phyloP scores from a whole-genome alignment of 441 rosid species.

The Dalechampia spathulata region DNA sequence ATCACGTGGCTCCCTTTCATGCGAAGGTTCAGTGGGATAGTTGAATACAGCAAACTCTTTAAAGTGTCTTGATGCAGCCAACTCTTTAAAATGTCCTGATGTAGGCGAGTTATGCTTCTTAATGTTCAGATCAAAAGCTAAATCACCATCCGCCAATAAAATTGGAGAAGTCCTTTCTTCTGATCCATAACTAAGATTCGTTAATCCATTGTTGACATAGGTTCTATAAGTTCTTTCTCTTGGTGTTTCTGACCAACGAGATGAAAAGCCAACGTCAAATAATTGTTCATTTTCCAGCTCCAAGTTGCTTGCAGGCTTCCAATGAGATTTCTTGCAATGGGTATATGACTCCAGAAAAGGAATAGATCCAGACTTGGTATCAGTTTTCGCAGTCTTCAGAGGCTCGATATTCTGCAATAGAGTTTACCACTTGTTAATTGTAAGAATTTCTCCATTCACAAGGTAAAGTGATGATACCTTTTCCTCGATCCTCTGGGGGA shows the following conservation, averaged over 20 bases:
- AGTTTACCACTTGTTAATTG: slow-evolving; percentile 7
- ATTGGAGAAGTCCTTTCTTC: too few species aligned
- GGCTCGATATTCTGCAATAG: slow-evolving; percentile 27
- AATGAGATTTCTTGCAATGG: slow-evolving; percentile 9
- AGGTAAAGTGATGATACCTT: slow-evolving; percentile 32
- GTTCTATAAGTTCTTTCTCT: slow-evolving; percentile 15
- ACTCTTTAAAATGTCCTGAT: slow-evolving; percentile 18
- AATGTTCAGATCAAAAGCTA: slow-evolving; percentile 22
- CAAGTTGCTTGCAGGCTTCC: slow-evolving; percentile 23
- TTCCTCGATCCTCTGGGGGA: slow-evolving; percentile 29
- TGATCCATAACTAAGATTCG: slow-evolving; percentile 17
- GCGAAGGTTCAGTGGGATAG: slow-evolving; percentile 17
- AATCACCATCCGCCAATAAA: background rate
- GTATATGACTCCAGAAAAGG: slow-evolving; percentile 23
- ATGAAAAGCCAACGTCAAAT: slow-evolving; percentile 20
- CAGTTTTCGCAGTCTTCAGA: slow-evolving; percentile 15
- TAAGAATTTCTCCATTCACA: slow-evolving; percentile 10
- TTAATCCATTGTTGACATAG: slow-evolving; percentile 19
- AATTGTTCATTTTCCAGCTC: slow-evolving; percentile 23
- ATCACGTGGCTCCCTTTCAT: slow-evolving; percentile 21
- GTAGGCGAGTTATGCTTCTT: slow-evolving; percentile 23
- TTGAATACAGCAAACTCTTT: slow-evolving; percentile 22
- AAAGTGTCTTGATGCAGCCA: slow-evolving; percentile 21
- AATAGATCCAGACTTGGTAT: slow-evolving; percentile 17
- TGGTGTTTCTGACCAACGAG: slow-evolving; percentile 24